phyloP scores from a whole-genome alignment of 179 eudicot species.

The Corrigiola litoralis region DNA sequence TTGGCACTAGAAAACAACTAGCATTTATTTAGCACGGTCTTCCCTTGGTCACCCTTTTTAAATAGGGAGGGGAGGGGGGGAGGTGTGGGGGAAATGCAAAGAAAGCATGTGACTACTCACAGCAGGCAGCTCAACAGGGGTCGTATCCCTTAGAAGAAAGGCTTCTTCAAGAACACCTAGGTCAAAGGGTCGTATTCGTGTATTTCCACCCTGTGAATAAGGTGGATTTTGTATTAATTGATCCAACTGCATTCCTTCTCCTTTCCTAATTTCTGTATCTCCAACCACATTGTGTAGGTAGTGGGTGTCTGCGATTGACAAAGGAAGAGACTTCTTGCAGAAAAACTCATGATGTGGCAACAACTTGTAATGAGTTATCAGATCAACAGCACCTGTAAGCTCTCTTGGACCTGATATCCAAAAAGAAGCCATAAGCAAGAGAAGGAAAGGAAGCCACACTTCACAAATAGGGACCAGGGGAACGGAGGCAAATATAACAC shows the following conservation, averaged over 20 bases:
- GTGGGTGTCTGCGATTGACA: constrained; percentile 81
- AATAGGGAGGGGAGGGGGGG: not conserved
- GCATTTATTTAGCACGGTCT: not conserved
- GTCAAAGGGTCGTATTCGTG: constrained; percentile 78
- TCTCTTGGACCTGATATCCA: constrained; percentile 77
- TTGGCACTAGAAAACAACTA: too few relatives aligned
- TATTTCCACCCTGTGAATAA: constrained; percentile 51
- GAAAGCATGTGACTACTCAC: constrained; percentile 44
- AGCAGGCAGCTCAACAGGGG: constrained; percentile 70
- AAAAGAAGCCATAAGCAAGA: constrained; percentile 10
- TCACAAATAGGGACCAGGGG: not conserved
- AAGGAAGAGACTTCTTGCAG: constrained; percentile 94
- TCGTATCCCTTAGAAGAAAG: constrained; percentile 73
- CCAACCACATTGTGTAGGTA: constrained; percentile 97
- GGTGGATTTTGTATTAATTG: constrained; percentile 64
- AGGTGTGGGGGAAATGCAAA: not conserved
- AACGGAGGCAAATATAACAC: not conserved
- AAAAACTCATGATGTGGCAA: constrained; percentile 89
- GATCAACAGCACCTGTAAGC: constrained; percentile 95
- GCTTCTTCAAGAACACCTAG: constrained; percentile 68
- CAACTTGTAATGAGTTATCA: constrained; percentile 81
- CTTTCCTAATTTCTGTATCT: constrained; percentile 88
- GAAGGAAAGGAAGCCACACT: not conserved
- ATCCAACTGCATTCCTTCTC: constrained; percentile 94
- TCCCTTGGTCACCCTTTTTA: not conserved